These are phyloP conservation scores for Elsinoe fawcettii DNA, from an alignment of 2,329 filamentous ascomycete species.

Conservation along the genomic window DNA sequence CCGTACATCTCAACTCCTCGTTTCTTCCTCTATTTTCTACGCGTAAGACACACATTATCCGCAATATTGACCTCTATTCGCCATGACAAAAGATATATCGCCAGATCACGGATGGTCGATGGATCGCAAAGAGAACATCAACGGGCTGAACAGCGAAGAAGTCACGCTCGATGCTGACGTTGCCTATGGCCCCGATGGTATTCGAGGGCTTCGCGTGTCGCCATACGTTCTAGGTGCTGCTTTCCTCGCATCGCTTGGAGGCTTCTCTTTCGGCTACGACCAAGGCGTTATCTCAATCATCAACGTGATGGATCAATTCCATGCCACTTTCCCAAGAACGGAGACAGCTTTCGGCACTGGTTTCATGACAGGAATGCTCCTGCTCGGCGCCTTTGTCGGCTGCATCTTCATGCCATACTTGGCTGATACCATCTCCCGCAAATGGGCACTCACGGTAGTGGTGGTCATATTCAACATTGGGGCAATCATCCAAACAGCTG, in stretches of 20 bases:
- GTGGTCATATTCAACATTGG: conserved; percentile 39
- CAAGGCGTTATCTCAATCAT: conserved; percentile 40
- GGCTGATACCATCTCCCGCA: conserved; percentile 18
- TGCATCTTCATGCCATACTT: conserved; percentile 59
- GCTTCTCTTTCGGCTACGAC: conserved; percentile 38
- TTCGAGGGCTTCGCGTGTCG: too few species aligned
- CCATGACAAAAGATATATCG: too few species aligned
- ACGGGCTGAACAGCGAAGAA: too few species aligned
- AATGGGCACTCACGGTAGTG: conserved; percentile 14
- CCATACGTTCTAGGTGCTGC: too few species aligned
- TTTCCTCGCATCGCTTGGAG: conserved; percentile 37
- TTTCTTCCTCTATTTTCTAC: too few species aligned
- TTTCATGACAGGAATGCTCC: conserved; percentile 21
- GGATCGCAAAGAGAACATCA: too few species aligned
- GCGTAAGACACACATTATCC: too few species aligned
- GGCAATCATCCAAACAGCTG: conserved; percentile 57
- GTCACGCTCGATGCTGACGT: too few species aligned
- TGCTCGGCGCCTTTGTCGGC: conserved; percentile 34
- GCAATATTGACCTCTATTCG: too few species aligned
- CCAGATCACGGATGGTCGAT: too few species aligned
- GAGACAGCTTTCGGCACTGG: conserved; percentile 20
- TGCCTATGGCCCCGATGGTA: too few species aligned
- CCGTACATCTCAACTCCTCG: too few species aligned
- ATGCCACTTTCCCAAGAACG: conserved; percentile 31
- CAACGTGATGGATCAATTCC: conserved; percentile 40